phyloP scores from a whole-genome alignment of 305 asterid genomes.

The Fraxinus dipetala region DNA sequence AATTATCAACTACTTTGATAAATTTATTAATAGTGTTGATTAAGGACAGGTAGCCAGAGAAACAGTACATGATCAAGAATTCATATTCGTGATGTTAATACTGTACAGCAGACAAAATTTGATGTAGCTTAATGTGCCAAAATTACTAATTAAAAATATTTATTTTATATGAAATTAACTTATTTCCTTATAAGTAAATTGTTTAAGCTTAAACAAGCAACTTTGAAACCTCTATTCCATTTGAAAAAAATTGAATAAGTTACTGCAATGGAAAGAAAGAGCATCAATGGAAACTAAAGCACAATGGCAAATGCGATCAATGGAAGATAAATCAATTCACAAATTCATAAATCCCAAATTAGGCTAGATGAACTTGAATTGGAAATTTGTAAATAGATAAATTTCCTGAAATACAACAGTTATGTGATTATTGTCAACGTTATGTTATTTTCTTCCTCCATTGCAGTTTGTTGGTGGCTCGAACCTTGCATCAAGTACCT shows the following conservation, averaged over 20 bases:
- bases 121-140: neutral
- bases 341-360: neutral
- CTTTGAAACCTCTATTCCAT: neutral
- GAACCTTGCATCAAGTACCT: neutral
- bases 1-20: neutral
- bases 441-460: neutral
- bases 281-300: neutral
- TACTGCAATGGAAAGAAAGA: neutral
- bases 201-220: neutral
- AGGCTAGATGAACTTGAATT: neutral
- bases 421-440: neutral
- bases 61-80: neutral
- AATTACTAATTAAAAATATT: too few species aligned
- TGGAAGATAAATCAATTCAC: neutral
- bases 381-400: neutral
- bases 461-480: neutral
- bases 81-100: neutral
- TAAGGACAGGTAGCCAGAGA: neutral
- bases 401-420: neutral
- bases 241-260: neutral
- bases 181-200: neutral
- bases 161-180: neutral
- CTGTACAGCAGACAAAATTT: neutral
- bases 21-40: neutral
- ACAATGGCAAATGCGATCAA: neutral